Base-by-base conservation (phyloP, 2,329 filamentous ascomycete genomes). In the Incumbomyces delicatus region DNA sequence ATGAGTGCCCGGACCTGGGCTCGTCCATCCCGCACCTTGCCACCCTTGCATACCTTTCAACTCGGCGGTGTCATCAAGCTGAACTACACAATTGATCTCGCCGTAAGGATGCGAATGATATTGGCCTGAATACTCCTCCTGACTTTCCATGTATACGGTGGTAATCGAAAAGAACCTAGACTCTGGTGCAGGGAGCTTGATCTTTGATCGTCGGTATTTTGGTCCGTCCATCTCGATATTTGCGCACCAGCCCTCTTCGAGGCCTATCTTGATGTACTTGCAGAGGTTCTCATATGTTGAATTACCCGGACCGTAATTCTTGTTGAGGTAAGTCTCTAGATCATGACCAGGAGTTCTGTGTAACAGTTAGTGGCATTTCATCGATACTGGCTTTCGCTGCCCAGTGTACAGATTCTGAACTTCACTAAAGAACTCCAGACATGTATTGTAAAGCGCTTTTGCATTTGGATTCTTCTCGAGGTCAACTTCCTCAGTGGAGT, bases 11-110 rank as follows among this genome's bases (percentile, higher is more conserved):
- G 74, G 68, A 0, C 70, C 74, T 0, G 73, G 72, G 37, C 65
- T 67, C 17, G 75, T 78, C 74, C 75, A 79, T 0, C 75, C 75
- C 0, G 70, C 69, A 0, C 72, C 73, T 55, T 73, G 70, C 75
- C 75, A 78, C 1, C 73, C 73, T 44, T 69, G 66, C 73, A 78
- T 72, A 5, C 75, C 75, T 60, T 67, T 74, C 41, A 78, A 55
- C 61, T 78, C 68, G 1, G 74, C 72, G 3, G 53, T 60, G 3
- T 65, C 50, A 48, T 75, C 73, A 11, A 78, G 61, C 54, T 71
- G 71, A 6, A 76, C 61, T 1, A 76, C 72, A 51, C 73, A 76
- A 53, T 76, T 76, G 55, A 76, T 75, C 61, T 76, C 73, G 5
- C 72, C 73, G 44, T 76, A 76, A 1, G 72, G 73, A 54, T 76